Conservation (phyloP, 2,329 filamentous ascomycete species). For the Magnaporthales sp. region DNA sequence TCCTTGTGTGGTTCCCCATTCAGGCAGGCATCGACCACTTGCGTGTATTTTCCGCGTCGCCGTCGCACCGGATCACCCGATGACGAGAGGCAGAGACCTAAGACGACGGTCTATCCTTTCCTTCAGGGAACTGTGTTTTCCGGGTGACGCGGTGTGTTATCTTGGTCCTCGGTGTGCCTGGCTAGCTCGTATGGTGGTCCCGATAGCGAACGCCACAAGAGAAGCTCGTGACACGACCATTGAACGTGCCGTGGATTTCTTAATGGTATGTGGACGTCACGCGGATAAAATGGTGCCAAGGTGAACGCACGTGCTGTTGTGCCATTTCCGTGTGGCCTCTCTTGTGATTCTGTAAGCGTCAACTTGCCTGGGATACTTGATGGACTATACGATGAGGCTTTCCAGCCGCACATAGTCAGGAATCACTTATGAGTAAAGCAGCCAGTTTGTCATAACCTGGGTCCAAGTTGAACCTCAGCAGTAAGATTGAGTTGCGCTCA, state of each 20-base stretch:
- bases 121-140: neutral
- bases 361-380: neutral
- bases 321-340: neutral
- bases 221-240: neutral
- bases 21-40: neutral
- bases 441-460: neutral
- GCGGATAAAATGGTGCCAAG: neutral
- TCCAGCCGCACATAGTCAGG: neutral
- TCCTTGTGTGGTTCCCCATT: neutral
- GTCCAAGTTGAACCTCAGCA: neutral
- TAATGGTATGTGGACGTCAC: neutral
- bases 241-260: neutral
- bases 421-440: neutral
- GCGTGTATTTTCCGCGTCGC: neutral
- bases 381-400: neutral
- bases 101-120: neutral
- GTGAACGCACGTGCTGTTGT: neutral
- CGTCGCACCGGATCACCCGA: neutral
- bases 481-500: neutral
- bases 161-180: neutral
- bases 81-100: neutral
- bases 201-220: neutral
- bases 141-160: neutral
- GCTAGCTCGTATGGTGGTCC: neutral
- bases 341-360: neutral